Percentiles rank a stretch among this genome's conserved stretches.
Conservation (phyloP, 768 basidiomycete species). For the Hypsizygus marmoreus region DNA sequence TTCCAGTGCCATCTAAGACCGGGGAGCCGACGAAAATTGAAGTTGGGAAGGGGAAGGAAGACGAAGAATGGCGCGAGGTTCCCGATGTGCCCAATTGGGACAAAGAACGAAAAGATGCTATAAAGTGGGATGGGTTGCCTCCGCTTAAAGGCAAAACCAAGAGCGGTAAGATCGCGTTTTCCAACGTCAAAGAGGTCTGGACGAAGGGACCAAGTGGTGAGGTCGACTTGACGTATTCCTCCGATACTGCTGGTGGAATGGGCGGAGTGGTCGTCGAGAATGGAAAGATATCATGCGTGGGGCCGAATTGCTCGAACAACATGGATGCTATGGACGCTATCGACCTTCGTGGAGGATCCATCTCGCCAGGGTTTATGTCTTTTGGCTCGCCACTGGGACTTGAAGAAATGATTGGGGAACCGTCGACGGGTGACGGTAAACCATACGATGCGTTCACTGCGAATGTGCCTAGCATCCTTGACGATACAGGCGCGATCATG, state of each 20-base stretch:
- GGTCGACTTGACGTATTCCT: slow-evolving; percentile 32
- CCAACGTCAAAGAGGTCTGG: slow-evolving; percentile 64
- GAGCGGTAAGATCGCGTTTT: slow-evolving; percentile 51
- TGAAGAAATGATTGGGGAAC: slow-evolving; percentile 72
- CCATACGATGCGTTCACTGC: slow-evolving; percentile 56
- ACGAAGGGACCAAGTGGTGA: slow-evolving; percentile 29
- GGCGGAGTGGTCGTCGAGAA: slow-evolving; percentile 44
- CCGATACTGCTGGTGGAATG: slow-evolving; percentile 20
- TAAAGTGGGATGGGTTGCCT: slow-evolving; percentile 71
- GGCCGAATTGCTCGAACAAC: slow-evolving; percentile 31
- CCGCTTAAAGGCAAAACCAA: slow-evolving; percentile 48
- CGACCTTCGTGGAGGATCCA: slow-evolving; percentile 69
- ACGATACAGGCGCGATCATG: slow-evolving; percentile 54
- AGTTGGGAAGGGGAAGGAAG: slow-evolving; percentile 46
- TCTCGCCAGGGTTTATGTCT: slow-evolving; percentile 66
- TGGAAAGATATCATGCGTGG: slow-evolving; percentile 57
- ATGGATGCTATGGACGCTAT: slow-evolving; percentile 33
- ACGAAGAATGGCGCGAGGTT: slow-evolving; percentile 42
- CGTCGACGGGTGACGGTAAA: slow-evolving; percentile 64
- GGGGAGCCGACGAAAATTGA: slow-evolving; percentile 41
- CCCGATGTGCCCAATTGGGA: slow-evolving; percentile 66
- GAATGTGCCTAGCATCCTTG: slow-evolving; percentile 45
- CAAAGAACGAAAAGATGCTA: slow-evolving; percentile 56
- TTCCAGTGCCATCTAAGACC: slow-evolving; percentile 45
- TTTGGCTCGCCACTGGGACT: slow-evolving; percentile 74